These are phyloP conservation scores for Mycena filopes DNA, from an alignment of 768 basidiomycete genomes.

Conservation along the genomic window DNA sequence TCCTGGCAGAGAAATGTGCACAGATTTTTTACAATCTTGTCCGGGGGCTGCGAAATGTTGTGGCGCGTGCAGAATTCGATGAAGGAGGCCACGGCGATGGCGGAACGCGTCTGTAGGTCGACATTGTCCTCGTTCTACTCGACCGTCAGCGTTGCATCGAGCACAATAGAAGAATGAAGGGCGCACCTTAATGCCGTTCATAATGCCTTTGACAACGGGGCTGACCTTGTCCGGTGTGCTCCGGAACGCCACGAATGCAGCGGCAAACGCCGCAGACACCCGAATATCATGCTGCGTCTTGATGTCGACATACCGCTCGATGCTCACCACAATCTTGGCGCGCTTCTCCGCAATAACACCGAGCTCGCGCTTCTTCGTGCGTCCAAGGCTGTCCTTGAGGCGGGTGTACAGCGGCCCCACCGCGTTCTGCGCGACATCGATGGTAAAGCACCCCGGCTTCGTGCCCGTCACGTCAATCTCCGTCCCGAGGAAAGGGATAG, in stretches of 20 bases:
- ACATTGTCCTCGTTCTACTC: constrained; percentile 85
- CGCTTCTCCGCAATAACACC: constrained; percentile 82
- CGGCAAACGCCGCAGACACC: constrained; percentile 89
- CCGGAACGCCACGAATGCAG: constrained; percentile 88
- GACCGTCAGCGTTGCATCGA: constrained; percentile 11
- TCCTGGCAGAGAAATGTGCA: constrained; percentile 98
- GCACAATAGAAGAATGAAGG: background rate
- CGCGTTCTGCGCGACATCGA: constrained; percentile 78
- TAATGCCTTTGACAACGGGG: constrained; percentile 95
- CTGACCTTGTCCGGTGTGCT: constrained; percentile 93
- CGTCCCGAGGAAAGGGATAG: constrained; percentile 81
- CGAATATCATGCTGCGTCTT: constrained; percentile 90
- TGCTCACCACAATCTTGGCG: constrained; percentile 69
- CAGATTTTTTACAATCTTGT: constrained; percentile 97
- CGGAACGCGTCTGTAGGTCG: constrained; percentile 90
- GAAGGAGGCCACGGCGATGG: constrained; percentile 86
- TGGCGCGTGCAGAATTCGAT: constrained; percentile 84
- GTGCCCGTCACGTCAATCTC: constrained; percentile 82
- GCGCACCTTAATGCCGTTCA: constrained; percentile 95
- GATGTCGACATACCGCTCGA: constrained; percentile 83
- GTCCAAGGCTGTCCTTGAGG: constrained; percentile 79
- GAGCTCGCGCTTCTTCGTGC: constrained; percentile 83
- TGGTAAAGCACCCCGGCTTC: constrained; percentile 75
- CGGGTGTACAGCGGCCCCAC: constrained; percentile 76
- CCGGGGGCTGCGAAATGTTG: constrained; percentile 84